Evolutionary conservation across 495 filamentous ascomycete species (phyloP).

Genomic region (Aspergillus hancockii): DNA sequence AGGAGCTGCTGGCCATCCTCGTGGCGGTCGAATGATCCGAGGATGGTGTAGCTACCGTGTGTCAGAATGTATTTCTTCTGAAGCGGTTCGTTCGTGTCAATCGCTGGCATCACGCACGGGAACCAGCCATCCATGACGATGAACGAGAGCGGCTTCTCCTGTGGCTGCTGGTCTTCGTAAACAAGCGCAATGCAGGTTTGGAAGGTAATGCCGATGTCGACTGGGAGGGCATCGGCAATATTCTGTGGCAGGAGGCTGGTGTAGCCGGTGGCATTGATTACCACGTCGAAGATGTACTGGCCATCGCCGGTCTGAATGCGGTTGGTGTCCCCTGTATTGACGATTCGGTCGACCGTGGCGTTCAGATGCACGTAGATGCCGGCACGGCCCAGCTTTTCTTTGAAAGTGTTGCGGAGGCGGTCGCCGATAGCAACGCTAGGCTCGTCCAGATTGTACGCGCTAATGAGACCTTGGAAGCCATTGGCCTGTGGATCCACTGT

Average conservation of each 20-base stretch:
- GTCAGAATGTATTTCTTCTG: slow-evolving; percentile 5
- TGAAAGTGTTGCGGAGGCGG: background rate
- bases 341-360: background rate
- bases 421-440: background rate
- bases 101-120: slow-evolving; percentile 9
- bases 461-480: background rate
- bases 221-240: background rate
- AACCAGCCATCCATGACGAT: slow-evolving; percentile 16
- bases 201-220: background rate
- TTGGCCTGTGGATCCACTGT: background rate
- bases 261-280: slow-evolving; percentile 11
- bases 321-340: background rate
- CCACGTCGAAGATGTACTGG: background rate
- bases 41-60: slow-evolving; percentile 8
- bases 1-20: background rate
- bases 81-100: background rate
- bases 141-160: slow-evolving; percentile 6
- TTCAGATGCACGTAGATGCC: slow-evolving; percentile 3
- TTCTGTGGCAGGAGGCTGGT: slow-evolving; percentile 1
- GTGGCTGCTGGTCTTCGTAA: slow-evolving; percentile 3
- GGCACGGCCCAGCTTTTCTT: background rate
- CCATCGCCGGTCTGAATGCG: background rate
- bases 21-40: slow-evolving; percentile 2
- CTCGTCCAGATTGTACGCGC: slow-evolving; percentile 8
- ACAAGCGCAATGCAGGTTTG: slow-evolving; percentile 3